Conservation (phyloP, 495 filamentous ascomycete genomes). For the Corynascus novoguineensis region DNA sequence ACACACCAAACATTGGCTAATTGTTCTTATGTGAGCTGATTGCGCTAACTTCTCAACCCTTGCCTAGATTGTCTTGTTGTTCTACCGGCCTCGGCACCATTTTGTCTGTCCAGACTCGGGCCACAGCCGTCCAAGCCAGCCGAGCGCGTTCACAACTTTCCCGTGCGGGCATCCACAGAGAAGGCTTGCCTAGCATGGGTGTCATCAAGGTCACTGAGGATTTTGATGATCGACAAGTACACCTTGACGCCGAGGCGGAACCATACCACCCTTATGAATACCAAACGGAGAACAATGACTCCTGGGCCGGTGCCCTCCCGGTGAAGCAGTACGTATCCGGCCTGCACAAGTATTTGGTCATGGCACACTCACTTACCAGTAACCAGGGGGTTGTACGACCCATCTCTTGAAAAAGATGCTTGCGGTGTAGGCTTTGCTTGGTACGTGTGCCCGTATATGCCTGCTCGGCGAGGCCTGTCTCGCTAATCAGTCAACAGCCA, state of each 20-base stretch:
- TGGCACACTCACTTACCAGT: constrained; percentile 6
- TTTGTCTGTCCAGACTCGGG: constrained; percentile 3
- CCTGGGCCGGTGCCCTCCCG: constrained; percentile 93
- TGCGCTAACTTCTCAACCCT: neutral
- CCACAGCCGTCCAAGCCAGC: neutral
- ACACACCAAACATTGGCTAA: neutral
- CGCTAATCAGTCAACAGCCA: constrained; percentile 53
- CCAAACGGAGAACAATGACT: constrained; percentile 78
- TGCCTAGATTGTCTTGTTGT: constrained; percentile 1
- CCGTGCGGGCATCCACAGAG: constrained; percentile 11
- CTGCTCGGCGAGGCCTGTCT: neutral
- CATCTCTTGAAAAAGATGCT: constrained; percentile 95
- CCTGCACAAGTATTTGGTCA: neutral
- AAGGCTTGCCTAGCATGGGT: constrained; percentile 55
- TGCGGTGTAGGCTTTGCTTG: constrained; percentile 99
- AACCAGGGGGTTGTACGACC: constrained; percentile 81
- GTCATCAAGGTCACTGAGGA: constrained; percentile 38
- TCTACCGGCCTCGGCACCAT: too few species aligned
- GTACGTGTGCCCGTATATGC: constrained; percentile 51
- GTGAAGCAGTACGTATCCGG: constrained; percentile 68
- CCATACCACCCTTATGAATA: constrained; percentile 68
- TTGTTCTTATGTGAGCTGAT: neutral
- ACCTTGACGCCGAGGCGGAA: constrained; percentile 48
- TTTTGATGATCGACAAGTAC: constrained; percentile 53
- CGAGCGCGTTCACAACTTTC: neutral